A percentile compares a stretch with the other conserved stretches of the same genome.
These are phyloP conservation scores for Gymnopilus junonius DNA, from an alignment of 768 basidiomycete genomes.

Conservation along the genomic window DNA sequence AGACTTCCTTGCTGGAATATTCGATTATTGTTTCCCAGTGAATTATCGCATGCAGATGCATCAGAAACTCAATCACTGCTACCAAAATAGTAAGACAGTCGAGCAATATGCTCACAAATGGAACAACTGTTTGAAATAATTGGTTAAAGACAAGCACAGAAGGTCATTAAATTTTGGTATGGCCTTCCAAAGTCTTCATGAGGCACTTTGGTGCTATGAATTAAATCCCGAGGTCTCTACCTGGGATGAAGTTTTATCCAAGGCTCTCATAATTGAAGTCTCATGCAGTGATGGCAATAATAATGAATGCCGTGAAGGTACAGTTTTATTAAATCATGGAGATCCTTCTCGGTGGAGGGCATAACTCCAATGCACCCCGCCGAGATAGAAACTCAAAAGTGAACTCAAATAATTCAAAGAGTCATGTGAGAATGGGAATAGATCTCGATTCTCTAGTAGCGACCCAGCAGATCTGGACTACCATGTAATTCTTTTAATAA, in stretches of 20 bases:
- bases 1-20: slow-evolving; percentile 35
- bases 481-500: too few relatives aligned
- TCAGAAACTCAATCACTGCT: slow-evolving; percentile 17
- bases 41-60: slow-evolving; percentile 21
- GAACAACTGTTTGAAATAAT: slow-evolving; percentile 38
- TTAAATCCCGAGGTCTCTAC: slow-evolving; percentile 29
- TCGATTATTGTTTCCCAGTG: slow-evolving; percentile 42
- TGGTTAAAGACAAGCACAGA: slow-evolving; percentile 31
- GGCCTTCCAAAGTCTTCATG: slow-evolving; percentile 30
- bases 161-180: slow-evolving; percentile 36
- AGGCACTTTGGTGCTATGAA: slow-evolving; percentile 28
- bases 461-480: too few relatives aligned
- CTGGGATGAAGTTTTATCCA: slow-evolving; percentile 15
- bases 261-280: slow-evolving; percentile 15
- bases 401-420: too few relatives aligned
- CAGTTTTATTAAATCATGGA: neutral
- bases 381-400: too few relatives aligned
- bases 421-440: too few relatives aligned
- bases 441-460: too few relatives aligned
- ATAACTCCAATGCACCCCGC: too few relatives aligned
- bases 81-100: slow-evolving; percentile 31
- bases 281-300: neutral
- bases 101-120: slow-evolving; percentile 22
- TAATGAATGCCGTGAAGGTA: neutral
- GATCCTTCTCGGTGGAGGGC: too few relatives aligned